Percentiles rank a stretch among this genome's conserved stretches.
Conservation (phyloP, 1,284 basidiomycete genomes). For the Cutaneotrichosporon sp. region DNA sequence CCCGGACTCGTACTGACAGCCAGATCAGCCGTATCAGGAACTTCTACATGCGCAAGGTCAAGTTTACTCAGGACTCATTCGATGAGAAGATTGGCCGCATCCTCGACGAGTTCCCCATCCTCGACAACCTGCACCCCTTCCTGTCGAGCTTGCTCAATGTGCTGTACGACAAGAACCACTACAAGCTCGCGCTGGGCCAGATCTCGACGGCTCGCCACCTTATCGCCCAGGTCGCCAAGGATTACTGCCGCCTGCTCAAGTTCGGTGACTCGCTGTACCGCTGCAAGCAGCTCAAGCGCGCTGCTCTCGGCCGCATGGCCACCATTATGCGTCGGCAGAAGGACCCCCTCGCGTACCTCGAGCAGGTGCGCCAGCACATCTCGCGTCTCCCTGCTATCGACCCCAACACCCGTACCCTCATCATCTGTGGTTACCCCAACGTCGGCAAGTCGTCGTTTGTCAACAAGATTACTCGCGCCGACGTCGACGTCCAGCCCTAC, state of each 20-base stretch:
- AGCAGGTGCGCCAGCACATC: constrained; percentile 96
- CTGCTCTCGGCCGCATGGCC: constrained; percentile 94
- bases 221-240: constrained; percentile 92
- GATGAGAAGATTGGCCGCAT: constrained; percentile 95
- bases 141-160: constrained; percentile 91
- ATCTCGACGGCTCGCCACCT: constrained; percentile 88
- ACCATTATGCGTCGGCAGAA: constrained; percentile 96
- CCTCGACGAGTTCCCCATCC: constrained; percentile 91
- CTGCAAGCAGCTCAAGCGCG: constrained; percentile 94
- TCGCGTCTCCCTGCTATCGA: constrained; percentile 91
- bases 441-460: constrained; percentile 97
- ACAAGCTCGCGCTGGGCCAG: constrained; percentile 94
- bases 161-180: constrained; percentile 97
- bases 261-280: constrained; percentile 94
- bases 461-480: constrained; percentile 95
- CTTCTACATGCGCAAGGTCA: constrained; percentile 98
- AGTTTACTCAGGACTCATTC: constrained; percentile 97
- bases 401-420: constrained; percentile 90
- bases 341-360: constrained; percentile 91
- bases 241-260: constrained; percentile 90
- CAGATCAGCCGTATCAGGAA: constrained; percentile 69
- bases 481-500: constrained; percentile 96
- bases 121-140: constrained; percentile 96
- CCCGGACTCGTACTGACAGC: constrained; percentile 61
- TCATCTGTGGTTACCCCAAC: constrained; percentile 96